Evolutionary conservation across 2,329 filamentous ascomycete species (phyloP), one percentile per base, ranked within the genome.

Genomic region (Stemphylium lycopersici): DNA sequence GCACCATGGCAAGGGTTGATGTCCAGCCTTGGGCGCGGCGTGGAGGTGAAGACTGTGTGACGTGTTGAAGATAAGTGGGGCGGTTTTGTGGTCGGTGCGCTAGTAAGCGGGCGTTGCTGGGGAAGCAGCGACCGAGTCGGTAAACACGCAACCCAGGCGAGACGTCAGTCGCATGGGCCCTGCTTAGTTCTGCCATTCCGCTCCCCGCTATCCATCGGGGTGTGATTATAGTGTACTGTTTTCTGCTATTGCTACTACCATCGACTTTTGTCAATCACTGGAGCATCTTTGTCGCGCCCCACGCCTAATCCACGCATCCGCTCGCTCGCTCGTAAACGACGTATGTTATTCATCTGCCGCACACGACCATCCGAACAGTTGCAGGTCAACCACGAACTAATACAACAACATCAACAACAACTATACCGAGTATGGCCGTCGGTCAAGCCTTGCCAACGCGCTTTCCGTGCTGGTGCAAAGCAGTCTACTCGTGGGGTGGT

Each of bases 401-500:
- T 47, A 31, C 37, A 41, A 26, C 24, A 46, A 38, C 43, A 32
- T 26, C 13, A 26, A 38, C 43, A 32, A 32, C 11, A 26, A 39
- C 16, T 37, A 33, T 46, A 24, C 22, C 45, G 47, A 48, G 45
- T 33, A 83, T 83, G 81, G 76, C 78, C 54, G 74, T 77, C 38
- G 70, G 80, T 49, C 78, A 80, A 55, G 68, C 76, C 69, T 78
- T 95, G 61, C 92, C 91, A 11, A 86, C 83, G 69, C 87, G 86
- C 69, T 96, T 96, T 74, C 92, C 92, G 53, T 96, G 91, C 78
- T 96, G 91, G 91, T 93, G 90, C 74, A 86, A 91, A 76, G 92
- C 92, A 34, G 85, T 96, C 38, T 96, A 96, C 76, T 96, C 91
- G 15, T 96, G 91, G 90, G 91, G 91, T 76, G 92, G 92, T 80